phyloP scores from a whole-genome alignment of 805 yeast species.

The Sugiyamaella chiloensis region DNA sequence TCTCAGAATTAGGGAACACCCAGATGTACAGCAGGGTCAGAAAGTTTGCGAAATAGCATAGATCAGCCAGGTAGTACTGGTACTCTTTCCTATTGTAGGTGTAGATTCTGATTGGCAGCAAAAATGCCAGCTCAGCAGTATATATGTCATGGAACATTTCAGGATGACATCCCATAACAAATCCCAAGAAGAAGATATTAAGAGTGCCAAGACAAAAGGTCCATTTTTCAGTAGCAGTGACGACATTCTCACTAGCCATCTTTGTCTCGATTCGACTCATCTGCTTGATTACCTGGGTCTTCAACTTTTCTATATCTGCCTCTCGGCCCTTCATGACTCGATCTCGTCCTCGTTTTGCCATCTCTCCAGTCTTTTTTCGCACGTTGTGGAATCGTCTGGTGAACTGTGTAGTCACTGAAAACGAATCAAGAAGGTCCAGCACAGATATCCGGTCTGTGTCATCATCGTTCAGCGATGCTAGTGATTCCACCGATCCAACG shows the following conservation, averaged over 20 bases:
- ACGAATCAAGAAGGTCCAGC: slow-evolving; percentile 35
- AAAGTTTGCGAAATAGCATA: slow-evolving; percentile 86
- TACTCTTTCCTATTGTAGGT: slow-evolving; percentile 74
- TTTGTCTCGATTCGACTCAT: slow-evolving; percentile 33
- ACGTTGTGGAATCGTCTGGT: slow-evolving; percentile 29
- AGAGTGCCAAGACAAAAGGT: slow-evolving; percentile 75
- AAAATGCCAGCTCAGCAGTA: slow-evolving; percentile 52
- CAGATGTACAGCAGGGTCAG: slow-evolving; percentile 70
- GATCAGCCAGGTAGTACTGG: slow-evolving; percentile 87
- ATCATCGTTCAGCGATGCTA: slow-evolving; percentile 20
- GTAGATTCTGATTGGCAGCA: slow-evolving; percentile 83
- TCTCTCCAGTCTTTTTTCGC: slow-evolving; percentile 26
- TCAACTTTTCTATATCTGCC: slow-evolving; percentile 33
- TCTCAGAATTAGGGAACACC: slow-evolving; percentile 72
- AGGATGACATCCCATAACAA: slow-evolving; percentile 74
- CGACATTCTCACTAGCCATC: slow-evolving; percentile 24
- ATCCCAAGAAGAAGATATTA: slow-evolving; percentile 67
- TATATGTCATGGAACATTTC: slow-evolving; percentile 73
- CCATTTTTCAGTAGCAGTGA: slow-evolving; percentile 61
- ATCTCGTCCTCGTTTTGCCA: slow-evolving; percentile 28
- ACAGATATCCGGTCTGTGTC: slow-evolving; percentile 29
- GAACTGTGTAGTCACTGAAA: slow-evolving; percentile 29
- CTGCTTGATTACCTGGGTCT: slow-evolving; percentile 24
- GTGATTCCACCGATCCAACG: slow-evolving; percentile 19
- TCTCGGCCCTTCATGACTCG: slow-evolving; percentile 28